Evolutionary conservation across 768 basidiomycete species (phyloP).

Genomic region (Leccinum truebloodii): DNA sequence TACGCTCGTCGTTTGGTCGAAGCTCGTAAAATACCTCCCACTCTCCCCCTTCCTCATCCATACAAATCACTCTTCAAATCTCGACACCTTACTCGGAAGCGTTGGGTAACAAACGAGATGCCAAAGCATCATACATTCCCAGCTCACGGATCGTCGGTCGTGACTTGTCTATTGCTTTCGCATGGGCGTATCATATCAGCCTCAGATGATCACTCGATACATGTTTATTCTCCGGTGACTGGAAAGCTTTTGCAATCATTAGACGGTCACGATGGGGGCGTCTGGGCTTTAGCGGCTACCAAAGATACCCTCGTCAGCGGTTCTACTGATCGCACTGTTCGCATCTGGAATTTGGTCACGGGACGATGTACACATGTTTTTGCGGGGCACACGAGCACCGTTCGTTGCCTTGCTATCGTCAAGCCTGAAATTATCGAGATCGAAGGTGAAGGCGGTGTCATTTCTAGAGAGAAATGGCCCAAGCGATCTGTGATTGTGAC

Average conservation of each 20-base stretch:
- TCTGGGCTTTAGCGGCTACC: conserved; percentile 93
- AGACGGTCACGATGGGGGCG: conserved; percentile 92
- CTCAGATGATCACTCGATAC: conserved; percentile 96
- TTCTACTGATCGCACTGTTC: conserved; percentile 89
- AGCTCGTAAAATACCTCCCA: conserved; percentile 38
- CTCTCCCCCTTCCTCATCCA: conserved; percentile 77
- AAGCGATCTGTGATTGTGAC: conserved; percentile 73
- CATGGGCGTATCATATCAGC: conserved; percentile 94
- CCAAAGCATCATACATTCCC: conserved; percentile 82
- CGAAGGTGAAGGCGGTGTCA: conserved; percentile 59
- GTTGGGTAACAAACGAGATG: conserved; percentile 74
- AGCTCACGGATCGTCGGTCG: conserved; percentile 87
- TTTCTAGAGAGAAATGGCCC: conserved; percentile 71
- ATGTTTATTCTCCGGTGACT: conserved; percentile 87
- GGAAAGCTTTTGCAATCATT: conserved; percentile 75
- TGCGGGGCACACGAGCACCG: conserved; percentile 94
- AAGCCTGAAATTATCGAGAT: conserved; percentile 87
- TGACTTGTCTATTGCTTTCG: conserved; percentile 95
- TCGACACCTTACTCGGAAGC: conserved; percentile 73
- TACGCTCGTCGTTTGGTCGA: conserved; percentile 56
- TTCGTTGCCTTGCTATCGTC: conserved; percentile 93
- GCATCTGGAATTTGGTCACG: conserved; percentile 84
- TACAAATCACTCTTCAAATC: conserved; percentile 95
- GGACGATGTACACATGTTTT: conserved; percentile 91
- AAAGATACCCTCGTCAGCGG: conserved; percentile 90